These are phyloP conservation scores for Bipolaris bicolor DNA, from an alignment of 2,329 filamentous ascomycete species.

Conservation along the genomic window DNA sequence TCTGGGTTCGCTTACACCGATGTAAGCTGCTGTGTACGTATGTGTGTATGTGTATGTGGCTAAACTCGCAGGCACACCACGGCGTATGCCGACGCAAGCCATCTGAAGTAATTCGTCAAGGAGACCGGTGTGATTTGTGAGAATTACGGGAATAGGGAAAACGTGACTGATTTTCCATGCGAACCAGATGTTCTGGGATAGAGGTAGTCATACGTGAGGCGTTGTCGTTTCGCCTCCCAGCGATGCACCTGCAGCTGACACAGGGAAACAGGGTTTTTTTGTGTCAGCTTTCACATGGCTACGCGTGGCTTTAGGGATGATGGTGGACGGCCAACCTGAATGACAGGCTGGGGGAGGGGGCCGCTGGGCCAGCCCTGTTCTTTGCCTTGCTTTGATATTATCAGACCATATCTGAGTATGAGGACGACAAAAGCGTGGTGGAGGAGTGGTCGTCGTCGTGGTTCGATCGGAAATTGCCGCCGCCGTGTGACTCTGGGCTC, in stretches of 20 bases:
- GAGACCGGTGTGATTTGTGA: conserved; percentile 3
- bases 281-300: conserved; percentile 18
- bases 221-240: conserved; percentile 13
- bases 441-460: not conserved
- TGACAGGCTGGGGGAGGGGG: not conserved
- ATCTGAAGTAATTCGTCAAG: not conserved
- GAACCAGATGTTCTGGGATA: conserved; percentile 17
- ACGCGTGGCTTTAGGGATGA: conserved; percentile 16
- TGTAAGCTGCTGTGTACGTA: conserved; percentile 4
- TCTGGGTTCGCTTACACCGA: conserved; percentile 8
- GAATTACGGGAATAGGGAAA: not conserved
- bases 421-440: not conserved
- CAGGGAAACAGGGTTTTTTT: conserved; percentile 2
- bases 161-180: conserved; percentile 31
- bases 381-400: too few species aligned
- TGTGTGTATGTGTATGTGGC: not conserved
- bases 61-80: not conserved
- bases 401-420: conserved; percentile 1
- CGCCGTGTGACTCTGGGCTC: not conserved
- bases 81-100: conserved; percentile 11
- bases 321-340: conserved; percentile 3
- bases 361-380: not conserved
- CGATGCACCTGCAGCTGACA: conserved; percentile 38
- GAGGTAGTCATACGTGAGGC: conserved; percentile 4
- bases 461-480: conserved; percentile 1